Percentiles rank a stretch among this genome's conserved stretches.
phyloP scores from a whole-genome alignment of 2,329 filamentous ascomycete species.

The Cladosporium sp. region DNA sequence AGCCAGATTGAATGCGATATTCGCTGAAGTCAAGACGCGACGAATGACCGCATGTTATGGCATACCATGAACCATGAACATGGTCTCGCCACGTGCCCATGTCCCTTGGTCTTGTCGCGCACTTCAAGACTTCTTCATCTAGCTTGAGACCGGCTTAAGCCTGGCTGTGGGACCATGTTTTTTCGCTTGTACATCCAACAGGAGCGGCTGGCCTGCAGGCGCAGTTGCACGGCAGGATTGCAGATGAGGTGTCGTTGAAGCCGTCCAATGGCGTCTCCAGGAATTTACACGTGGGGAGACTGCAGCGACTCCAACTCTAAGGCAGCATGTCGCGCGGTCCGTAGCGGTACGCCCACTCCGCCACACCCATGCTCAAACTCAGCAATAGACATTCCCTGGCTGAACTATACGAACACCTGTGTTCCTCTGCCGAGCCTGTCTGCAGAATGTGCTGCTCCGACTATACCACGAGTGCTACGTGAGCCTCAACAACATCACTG shows the following conservation, averaged over 20 bases:
- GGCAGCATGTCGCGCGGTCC: neutral
- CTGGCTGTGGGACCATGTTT: neutral
- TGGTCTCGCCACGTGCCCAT: neutral
- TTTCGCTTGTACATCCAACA: neutral
- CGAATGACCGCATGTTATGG: neutral
- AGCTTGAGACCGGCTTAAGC: neutral
- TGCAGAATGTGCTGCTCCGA: neutral
- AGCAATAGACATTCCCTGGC: conserved; percentile 6
- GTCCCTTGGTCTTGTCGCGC: neutral
- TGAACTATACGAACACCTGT: neutral
- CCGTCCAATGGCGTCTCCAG: neutral
- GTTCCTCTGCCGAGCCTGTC: neutral
- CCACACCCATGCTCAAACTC: conserved; percentile 2
- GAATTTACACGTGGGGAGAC: too few relatives aligned
- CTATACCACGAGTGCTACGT: neutral
- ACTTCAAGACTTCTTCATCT: neutral
- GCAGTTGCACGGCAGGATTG: neutral
- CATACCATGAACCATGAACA: neutral
- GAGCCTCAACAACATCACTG: neutral
- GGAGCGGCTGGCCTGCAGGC: neutral
- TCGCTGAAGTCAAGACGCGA: too few relatives aligned
- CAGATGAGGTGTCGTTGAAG: neutral
- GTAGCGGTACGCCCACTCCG: neutral
- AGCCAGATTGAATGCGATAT: too few relatives aligned
- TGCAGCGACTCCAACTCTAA: neutral